Evolutionary conservation across 257 asterid species (phyloP).

Genomic region (Leptodermis oblonga): DNA sequence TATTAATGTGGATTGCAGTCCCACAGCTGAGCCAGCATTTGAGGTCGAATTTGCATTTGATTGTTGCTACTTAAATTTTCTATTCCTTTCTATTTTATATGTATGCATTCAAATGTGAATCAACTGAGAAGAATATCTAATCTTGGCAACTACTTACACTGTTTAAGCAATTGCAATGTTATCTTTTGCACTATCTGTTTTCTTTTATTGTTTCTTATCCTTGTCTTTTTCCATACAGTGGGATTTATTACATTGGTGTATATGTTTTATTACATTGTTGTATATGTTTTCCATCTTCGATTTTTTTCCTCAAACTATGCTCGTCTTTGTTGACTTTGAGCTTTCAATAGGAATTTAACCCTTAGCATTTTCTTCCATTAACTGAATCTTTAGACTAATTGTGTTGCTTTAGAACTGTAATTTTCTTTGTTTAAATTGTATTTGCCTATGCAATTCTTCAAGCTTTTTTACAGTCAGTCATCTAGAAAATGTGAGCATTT

Average conservation of each 20-base stretch:
- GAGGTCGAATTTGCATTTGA: conserved; percentile 44
- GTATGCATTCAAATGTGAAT: neutral
- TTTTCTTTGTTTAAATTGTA: neutral
- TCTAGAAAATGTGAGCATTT: neutral
- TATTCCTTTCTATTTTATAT: neutral
- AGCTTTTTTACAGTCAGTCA: neutral
- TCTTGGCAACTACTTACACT: neutral
- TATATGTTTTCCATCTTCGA: neutral
- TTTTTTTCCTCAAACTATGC: neutral
- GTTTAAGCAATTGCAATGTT: neutral
- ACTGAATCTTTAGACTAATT: neutral
- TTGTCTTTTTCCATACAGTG: neutral
- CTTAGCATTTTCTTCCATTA: neutral
- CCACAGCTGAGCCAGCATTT: conserved; percentile 86
- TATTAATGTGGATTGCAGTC: conserved; percentile 81
- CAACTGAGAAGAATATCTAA: neutral
- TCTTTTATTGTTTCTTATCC: neutral
- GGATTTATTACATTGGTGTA: neutral
- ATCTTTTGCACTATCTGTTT: neutral
- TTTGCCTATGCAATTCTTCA: neutral
- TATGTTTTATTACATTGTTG: neutral
- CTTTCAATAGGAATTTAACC: neutral
- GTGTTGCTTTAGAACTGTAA: neutral
- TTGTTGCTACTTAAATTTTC: neutral
- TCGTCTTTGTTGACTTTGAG: neutral